Base-by-base conservation (phyloP, 2,329 filamentous ascomycete species). In the Penicillium sp. region DNA sequence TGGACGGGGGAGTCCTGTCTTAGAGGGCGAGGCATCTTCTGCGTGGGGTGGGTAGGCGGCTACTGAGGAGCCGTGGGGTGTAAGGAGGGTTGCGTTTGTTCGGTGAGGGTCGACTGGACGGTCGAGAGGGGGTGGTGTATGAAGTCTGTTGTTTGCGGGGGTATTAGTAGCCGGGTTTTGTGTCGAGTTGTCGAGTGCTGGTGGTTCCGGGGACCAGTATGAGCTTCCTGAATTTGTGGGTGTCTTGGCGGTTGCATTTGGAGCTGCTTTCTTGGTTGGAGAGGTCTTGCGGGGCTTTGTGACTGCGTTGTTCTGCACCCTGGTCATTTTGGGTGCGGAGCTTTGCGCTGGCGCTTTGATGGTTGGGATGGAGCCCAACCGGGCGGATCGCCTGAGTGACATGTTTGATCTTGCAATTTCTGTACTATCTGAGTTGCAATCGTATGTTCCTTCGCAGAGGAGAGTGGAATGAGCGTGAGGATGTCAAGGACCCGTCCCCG, bases 381-480 rank as follows among this genome's bases (percentile, higher is more conserved):
- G 78, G 43, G 79, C 71, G 46, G 82, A 85, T 53, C 82, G 80
- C 61, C 83, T 71, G 11, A 83, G 70, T 39, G 81, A 78, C 82
- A 85, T 84, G 48, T 47, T 64, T 49, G 5, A n/a, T 35, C 19
- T 48, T 24, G 13, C 26, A 24, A 3, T 13, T 16, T 33, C 10
- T 16, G 16, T 27, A 24, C 10, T 21, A 21, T 21, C 6, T 13
- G 5, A 41, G 19, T 11, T 22, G 9, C 10, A 7, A 14, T 41
- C 22, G 19, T 41, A 41, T 21, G 19, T 22, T 22, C 14, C 39
- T 41, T 5, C 11, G 39, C 2, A 41, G 31, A 33, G 44, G 22
- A 29, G 19, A 13, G 13, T 22, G 10, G 11, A 31, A 47, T 31
- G 3, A 1, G 8, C 9, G 1, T 4, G 19, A 33, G 10, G 44